Percentiles rank a stretch among this genome's conserved stretches.
These are phyloP conservation scores for Ceratocystiopsis minuta DNA, from an alignment of 2,329 filamentous ascomycete species.

Conservation along the genomic window DNA sequence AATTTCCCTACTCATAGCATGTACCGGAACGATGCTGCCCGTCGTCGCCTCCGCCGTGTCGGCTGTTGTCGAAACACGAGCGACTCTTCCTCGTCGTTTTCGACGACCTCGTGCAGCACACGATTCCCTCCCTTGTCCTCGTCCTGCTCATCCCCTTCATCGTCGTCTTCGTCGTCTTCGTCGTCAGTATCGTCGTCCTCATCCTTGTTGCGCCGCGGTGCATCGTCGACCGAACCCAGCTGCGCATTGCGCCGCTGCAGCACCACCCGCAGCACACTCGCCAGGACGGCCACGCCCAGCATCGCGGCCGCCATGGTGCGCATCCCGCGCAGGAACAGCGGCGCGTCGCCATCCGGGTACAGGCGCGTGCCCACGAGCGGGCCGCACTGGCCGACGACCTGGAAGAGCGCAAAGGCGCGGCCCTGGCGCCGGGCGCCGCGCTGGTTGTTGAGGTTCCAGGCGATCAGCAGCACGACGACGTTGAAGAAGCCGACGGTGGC, in stretches of 20 bases:
- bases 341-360: constrained; percentile 41
- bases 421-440: constrained; percentile 46
- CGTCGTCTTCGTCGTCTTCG: too few relatives aligned
- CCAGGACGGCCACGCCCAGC: constrained; percentile 38
- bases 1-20: too few relatives aligned
- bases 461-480: constrained; percentile 67
- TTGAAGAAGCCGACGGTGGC: constrained; percentile 68
- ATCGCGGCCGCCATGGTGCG: constrained; percentile 43
- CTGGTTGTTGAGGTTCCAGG: constrained; percentile 83
- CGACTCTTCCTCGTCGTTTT: too few relatives aligned
- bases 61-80: too few relatives aligned
- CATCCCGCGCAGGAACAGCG: constrained; percentile 48
- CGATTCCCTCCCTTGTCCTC: too few relatives aligned
- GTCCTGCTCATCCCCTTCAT: too few relatives aligned
- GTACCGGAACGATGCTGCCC: too few relatives aligned
- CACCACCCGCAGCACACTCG: constrained; percentile 33
- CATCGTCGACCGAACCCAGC: constrained; percentile 14
- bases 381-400: constrained; percentile 65
- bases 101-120: too few relatives aligned
- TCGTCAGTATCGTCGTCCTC: too few relatives aligned
- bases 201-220: too few relatives aligned
- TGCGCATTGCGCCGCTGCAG: constrained; percentile 31
- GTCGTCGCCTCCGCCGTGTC: too few relatives aligned
- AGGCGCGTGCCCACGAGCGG: constrained; percentile 51
- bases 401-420: constrained; percentile 57